A percentile compares a stretch with the other conserved stretches of the same genome.
These are phyloP conservation scores for Aspergillus funiculosus DNA, from an alignment of 495 filamentous ascomycete species.

Conservation along the genomic window DNA sequence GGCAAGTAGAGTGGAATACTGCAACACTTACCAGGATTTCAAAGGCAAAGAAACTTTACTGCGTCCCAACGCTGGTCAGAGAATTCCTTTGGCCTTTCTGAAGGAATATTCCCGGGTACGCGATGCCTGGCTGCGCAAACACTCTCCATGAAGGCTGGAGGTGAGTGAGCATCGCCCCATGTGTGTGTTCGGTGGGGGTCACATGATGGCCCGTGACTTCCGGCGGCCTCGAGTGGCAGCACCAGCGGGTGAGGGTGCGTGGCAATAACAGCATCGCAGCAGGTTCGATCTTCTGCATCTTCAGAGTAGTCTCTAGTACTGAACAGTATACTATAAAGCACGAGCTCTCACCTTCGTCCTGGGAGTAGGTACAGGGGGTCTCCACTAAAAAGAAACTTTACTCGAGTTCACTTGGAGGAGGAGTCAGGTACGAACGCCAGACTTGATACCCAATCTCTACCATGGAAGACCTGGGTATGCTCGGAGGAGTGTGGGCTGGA, in stretches of 20 bases:
- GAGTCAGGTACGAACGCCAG: too few species aligned
- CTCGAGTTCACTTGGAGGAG: too few species aligned
- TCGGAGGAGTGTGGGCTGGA: too few species aligned
- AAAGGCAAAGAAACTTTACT: neutral
- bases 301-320: too few species aligned
- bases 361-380: too few species aligned
- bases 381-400: too few species aligned
- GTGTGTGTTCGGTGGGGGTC: slow-evolving; percentile 12
- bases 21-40: slow-evolving; percentile 6
- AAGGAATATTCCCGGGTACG: neutral
- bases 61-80: neutral
- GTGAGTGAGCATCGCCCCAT: slow-evolving; percentile 4
- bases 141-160: slow-evolving; percentile 6
- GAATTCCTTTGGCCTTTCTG: slow-evolving; percentile 1
- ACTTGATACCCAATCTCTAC: too few species aligned
- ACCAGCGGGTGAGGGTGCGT: neutral
- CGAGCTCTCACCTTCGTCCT: too few species aligned
- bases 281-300: too few species aligned
- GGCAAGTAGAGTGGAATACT: neutral
- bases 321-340: too few species aligned
- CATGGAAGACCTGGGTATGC: too few species aligned
- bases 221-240: neutral
- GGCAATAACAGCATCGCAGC: slow-evolving; percentile 4
- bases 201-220: slow-evolving; percentile 11
- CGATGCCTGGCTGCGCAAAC: neutral